These are phyloP conservation scores for Alliaria petiolata DNA, from an alignment of 345 rosid genomes.

Conservation along the genomic window DNA sequence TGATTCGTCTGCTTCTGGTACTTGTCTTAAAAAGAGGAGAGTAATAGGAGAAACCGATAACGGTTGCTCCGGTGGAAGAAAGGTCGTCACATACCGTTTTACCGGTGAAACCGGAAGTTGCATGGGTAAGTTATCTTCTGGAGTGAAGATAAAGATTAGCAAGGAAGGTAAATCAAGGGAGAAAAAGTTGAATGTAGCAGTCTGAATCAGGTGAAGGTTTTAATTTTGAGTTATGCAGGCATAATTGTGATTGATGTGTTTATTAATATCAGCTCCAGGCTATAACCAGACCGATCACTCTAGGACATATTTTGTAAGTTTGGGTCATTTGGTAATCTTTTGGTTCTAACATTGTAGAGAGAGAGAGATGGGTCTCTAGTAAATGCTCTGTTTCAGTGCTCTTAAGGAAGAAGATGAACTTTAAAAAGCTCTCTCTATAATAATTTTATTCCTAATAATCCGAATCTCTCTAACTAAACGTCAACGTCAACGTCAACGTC, in stretches of 20 bases:
- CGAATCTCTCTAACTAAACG: no score
- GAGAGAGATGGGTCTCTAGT: not conserved
- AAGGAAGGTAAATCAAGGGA: conserved; percentile 22
- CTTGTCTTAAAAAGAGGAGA: conserved; percentile 43
- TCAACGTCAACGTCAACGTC: no score
- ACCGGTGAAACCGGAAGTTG: conserved; percentile 21
- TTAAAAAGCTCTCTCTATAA: not conserved
- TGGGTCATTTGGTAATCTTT: conserved; percentile 14
- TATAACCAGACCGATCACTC: not conserved
- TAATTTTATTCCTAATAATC: no score
- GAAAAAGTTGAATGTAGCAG: not conserved
- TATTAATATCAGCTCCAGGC: not conserved
- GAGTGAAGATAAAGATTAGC: conserved; percentile 36
- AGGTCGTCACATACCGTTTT: conserved; percentile 21
- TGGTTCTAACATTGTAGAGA: conserved; percentile 23
- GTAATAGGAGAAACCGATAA: conserved; percentile 40
- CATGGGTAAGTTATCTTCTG: conserved; percentile 6
- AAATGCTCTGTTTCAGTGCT: not conserved
- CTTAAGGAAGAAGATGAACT: not conserved
- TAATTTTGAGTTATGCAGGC: not conserved
- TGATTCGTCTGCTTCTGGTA: conserved; percentile 27
- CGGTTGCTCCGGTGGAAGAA: conserved; percentile 26
- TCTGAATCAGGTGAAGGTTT: not conserved
- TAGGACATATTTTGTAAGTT: conserved; percentile 15
- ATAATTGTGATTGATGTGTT: conserved; percentile 4